These are phyloP conservation scores for Brassica hybrid DNA, from an alignment of 441 rosid species.

Conservation along the genomic window DNA sequence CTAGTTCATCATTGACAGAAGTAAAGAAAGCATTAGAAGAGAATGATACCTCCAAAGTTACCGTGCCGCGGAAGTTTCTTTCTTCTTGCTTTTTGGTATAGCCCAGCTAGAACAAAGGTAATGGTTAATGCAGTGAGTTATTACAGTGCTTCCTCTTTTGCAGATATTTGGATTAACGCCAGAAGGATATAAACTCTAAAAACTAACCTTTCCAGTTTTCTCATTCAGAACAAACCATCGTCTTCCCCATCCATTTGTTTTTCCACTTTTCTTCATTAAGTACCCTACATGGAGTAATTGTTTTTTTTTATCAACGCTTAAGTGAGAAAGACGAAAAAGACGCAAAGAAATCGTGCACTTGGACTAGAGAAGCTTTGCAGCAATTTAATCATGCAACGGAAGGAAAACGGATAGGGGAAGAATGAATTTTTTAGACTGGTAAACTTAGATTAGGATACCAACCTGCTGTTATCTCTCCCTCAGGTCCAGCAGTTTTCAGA, in stretches of 20 bases:
- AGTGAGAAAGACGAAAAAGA: constrained; percentile 2
- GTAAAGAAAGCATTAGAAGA: constrained; percentile 28
- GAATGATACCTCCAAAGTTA: constrained; percentile 81
- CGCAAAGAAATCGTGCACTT: too few species aligned
- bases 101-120: constrained; percentile 68
- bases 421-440: background rate
- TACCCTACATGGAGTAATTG: constrained; percentile 52
- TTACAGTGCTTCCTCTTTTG: constrained; percentile 15
- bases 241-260: constrained; percentile 89
- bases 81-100: constrained; percentile 98
- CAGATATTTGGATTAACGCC: constrained; percentile 21
- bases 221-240: constrained; percentile 98
- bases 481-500: constrained; percentile 92
- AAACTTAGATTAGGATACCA: constrained; percentile 31
- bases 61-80: constrained; percentile 88
- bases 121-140: constrained; percentile 19
- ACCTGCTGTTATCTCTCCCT: constrained; percentile 99
- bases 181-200: constrained; percentile 1
- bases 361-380: too few species aligned
- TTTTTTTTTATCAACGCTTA: constrained; percentile 14
- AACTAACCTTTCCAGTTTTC: constrained; percentile 91
- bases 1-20: constrained; percentile 13
- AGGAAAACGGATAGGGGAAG: background rate
- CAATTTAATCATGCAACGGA: constrained; percentile 11
- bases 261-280: constrained; percentile 87